Conservation (phyloP, 1,284 basidiomycete genomes). For the Neolentinus lepideus region DNA sequence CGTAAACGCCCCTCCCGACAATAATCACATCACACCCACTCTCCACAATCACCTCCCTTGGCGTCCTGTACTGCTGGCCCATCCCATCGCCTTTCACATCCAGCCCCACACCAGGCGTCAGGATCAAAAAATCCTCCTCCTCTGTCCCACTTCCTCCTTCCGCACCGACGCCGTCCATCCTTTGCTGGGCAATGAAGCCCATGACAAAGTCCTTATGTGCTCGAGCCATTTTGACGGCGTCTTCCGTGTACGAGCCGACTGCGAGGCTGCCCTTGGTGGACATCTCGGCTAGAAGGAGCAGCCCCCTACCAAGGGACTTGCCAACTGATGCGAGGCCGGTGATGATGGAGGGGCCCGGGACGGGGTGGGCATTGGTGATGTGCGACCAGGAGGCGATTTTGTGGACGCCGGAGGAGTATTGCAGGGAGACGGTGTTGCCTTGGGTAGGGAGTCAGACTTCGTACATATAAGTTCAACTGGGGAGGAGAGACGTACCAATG, state of each 20-base stretch:
- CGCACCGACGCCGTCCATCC: slow-evolving; percentile 64
- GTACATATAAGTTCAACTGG: background rate
- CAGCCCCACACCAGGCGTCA: slow-evolving; percentile 92
- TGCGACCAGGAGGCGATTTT: slow-evolving; percentile 96
- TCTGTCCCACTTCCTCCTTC: slow-evolving; percentile 19
- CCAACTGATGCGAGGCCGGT: slow-evolving; percentile 85
- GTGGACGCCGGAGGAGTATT: slow-evolving; percentile 92
- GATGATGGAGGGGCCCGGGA: slow-evolving; percentile 93
- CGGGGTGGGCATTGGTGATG: slow-evolving; percentile 94
- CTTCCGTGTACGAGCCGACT: slow-evolving; percentile 78
- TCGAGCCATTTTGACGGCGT: slow-evolving; percentile 84
- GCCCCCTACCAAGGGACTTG: slow-evolving; percentile 75
- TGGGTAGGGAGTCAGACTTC: background rate
- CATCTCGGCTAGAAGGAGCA: slow-evolving; percentile 96
- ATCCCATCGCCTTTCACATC: slow-evolving; percentile 79
- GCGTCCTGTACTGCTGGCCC: slow-evolving; percentile 97
- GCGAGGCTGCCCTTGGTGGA: slow-evolving; percentile 87
- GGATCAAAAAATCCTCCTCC: slow-evolving; percentile 79
- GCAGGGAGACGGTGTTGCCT: slow-evolving; percentile 96
- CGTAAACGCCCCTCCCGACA: slow-evolving; percentile 94
- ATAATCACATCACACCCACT: slow-evolving; percentile 98
- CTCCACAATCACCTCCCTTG: slow-evolving; percentile 75
- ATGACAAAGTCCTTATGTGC: slow-evolving; percentile 82
- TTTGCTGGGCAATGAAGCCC: slow-evolving; percentile 89
- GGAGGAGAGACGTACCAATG: slow-evolving; percentile 63